Percentiles rank a stretch among this genome's conserved stretches.
These are phyloP conservation scores for Diatrype stigma DNA, from an alignment of 2,329 filamentous ascomycete genomes.

Conservation along the genomic window DNA sequence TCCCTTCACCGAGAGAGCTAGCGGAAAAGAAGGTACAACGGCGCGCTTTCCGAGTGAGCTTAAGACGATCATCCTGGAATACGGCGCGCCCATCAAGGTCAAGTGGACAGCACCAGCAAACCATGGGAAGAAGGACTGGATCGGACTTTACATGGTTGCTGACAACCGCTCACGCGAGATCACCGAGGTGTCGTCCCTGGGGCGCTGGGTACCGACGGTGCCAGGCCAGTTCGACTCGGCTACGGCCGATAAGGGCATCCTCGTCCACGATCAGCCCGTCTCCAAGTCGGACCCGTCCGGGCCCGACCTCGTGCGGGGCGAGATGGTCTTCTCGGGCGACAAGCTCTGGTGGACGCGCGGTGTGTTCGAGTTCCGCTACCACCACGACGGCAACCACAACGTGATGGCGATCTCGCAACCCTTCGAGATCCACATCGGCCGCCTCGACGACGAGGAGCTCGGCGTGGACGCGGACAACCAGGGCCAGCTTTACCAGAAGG, in stretches of 20 bases:
- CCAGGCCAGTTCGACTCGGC: slow-evolving; percentile 71
- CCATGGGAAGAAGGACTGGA: slow-evolving; percentile 90
- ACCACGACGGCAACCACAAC: slow-evolving; percentile 87
- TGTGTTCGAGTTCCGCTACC: slow-evolving; percentile 94
- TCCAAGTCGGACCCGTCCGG: slow-evolving; percentile 48
- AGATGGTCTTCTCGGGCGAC: slow-evolving; percentile 84
- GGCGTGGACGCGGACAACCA: slow-evolving; percentile 55
- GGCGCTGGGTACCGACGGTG: slow-evolving; percentile 83
- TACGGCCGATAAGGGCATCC: slow-evolving; percentile 71
- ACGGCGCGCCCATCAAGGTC: slow-evolving; percentile 84
- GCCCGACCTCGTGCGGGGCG: slow-evolving; percentile 64
- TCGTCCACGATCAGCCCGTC: slow-evolving; percentile 62
- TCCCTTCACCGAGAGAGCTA: slow-evolving; percentile 55
- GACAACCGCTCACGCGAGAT: slow-evolving; percentile 84
- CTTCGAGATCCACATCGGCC: slow-evolving; percentile 82
- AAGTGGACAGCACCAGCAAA: slow-evolving; percentile 85
- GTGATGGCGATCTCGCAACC: slow-evolving; percentile 92
- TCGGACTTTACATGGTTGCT: slow-evolving; percentile 92
- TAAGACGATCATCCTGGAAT: slow-evolving; percentile 77
- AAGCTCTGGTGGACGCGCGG: slow-evolving; percentile 97
- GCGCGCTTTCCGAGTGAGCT: slow-evolving; percentile 66
- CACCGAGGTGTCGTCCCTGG: slow-evolving; percentile 79
- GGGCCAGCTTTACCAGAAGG: slow-evolving; percentile 58
- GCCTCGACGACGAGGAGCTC: slow-evolving; percentile 73
- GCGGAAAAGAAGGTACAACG: slow-evolving; percentile 68